Conservation (phyloP, 805 yeast species). For the Kluyveromyces wickerhamii region DNA sequence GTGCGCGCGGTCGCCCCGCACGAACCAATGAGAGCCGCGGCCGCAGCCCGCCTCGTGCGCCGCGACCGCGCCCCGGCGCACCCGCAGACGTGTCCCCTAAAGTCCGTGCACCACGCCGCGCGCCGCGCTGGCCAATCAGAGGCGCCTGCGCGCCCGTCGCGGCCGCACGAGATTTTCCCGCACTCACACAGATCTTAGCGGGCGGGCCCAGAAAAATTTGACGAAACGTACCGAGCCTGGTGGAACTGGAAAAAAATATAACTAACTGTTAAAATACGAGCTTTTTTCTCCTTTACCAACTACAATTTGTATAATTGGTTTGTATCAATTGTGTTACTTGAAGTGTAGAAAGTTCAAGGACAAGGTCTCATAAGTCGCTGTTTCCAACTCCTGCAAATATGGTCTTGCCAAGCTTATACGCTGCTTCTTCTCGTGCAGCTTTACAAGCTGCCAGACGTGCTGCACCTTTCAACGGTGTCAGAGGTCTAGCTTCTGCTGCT, state of each 20-base stretch:
- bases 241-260: conserved; percentile 1
- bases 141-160: neutral
- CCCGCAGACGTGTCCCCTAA: too few species aligned
- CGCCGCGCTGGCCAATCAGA: neutral
- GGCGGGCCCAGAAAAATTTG: neutral
- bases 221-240: neutral
- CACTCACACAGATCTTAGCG: too few species aligned
- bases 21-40: neutral
- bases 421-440: conserved; percentile 73
- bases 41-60: too few species aligned
- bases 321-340: neutral
- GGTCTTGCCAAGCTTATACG: conserved; percentile 52
- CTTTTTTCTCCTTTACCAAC: conserved; percentile 1
- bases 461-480: conserved; percentile 40
- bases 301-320: neutral
- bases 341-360: too few species aligned
- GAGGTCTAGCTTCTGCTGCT: conserved; percentile 36
- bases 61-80: too few species aligned
- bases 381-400: conserved; percentile 19
- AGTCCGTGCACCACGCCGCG: neutral
- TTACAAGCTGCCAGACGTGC: conserved; percentile 83
- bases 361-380: conserved; percentile 1
- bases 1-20: neutral
- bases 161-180: too few species aligned
- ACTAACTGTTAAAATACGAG: neutral